Percentiles rank a stretch among this genome's conserved stretches.
These are phyloP conservation scores for Ailanthus altissimus DNA, from an alignment of 345 rosid species.

Conservation along the genomic window DNA sequence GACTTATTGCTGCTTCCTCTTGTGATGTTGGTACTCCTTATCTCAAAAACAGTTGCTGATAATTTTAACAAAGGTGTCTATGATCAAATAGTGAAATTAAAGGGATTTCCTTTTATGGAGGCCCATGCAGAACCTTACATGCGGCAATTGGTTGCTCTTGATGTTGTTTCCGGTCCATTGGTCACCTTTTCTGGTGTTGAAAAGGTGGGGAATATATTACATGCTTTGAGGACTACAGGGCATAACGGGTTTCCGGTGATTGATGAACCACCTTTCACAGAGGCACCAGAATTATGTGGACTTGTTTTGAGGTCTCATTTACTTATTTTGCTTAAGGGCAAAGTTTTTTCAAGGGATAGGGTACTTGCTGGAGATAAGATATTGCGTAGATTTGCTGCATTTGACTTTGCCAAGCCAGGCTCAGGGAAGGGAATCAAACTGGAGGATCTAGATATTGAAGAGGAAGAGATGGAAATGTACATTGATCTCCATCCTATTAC, in stretches of 20 bases:
- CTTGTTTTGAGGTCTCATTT: conserved; percentile 64
- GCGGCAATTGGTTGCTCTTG: conserved; percentile 59
- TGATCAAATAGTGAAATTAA: conserved; percentile 60
- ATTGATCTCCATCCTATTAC: conserved; percentile 63
- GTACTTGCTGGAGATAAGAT: conserved; percentile 38
- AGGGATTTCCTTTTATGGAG: conserved; percentile 70
- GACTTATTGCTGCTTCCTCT: conserved; percentile 65
- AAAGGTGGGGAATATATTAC: conserved; percentile 54
- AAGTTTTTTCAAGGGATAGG: conserved; percentile 43
- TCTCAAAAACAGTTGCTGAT: conserved; percentile 71
- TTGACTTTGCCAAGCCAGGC: conserved; percentile 71
- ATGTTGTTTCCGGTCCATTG: conserved; percentile 61
- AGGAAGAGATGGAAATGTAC: conserved; percentile 69
- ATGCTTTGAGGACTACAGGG: conserved; percentile 48
- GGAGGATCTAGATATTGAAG: conserved; percentile 51
- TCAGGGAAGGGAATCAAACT: conserved; percentile 64
- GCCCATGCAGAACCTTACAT: conserved; percentile 72
- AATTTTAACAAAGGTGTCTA: conserved; percentile 65
- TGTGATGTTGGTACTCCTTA: conserved; percentile 72
- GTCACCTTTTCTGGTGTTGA: conserved; percentile 58
- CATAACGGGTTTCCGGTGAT: conserved; percentile 75
- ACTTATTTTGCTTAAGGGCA: conserved; percentile 58
- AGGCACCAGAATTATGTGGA: conserved; percentile 60
- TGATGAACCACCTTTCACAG: conserved; percentile 61
- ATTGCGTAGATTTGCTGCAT: conserved; percentile 35